Evolutionary conservation across 164 flowering plant species (phyloP), one percentile per base, ranked within the genome.

Genomic region (Annona cherimola): DNA sequence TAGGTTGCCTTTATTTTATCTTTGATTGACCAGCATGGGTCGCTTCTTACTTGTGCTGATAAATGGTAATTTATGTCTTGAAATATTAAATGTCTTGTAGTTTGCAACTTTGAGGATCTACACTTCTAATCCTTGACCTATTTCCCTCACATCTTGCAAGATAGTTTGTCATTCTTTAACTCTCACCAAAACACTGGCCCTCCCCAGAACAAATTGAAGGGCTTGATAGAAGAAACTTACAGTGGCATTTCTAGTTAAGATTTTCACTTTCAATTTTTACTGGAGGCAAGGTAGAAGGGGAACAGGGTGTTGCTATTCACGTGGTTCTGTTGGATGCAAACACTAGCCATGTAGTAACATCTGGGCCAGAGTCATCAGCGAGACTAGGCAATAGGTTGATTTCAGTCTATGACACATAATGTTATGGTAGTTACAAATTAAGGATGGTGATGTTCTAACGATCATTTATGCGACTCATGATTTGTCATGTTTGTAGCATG

Each of bases 271-370:
- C 98, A 44, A 89, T 95, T 55, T 95, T 89, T 73, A 95, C 99
- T 1, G 97, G 98, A 61, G 98, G 94, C 45, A 95, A 90, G 81
- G 94, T 95, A 11, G 99, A 91, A 84, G 99, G 99, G 60, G 99
- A 95, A 79, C 96, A 88, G 76, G 97, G 98, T 66, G 81, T 94
- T 62, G 88, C 94, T 61, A 86, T 95, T 70, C 97, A 89, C 76
- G 73, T 93, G 75, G 90, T 89, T 44, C 77, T 95, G 84, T 66
- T 91, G 75, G 97, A 95, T 86, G 87, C 86, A 69, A 83, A 69
- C 78, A 88, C 89, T 16, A 85, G 88, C 19, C 85, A 71, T 73
- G 80, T 89, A 67, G 83, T 93, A 41, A 88, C 89, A 75, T 77
- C 89, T 14, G 99, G 99, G 64, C 87, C 88, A 3, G 99, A 91